Evolutionary conservation across 2,329 filamentous ascomycete genomes (phyloP).

Genomic region (Colletotrichum abscissum): DNA sequence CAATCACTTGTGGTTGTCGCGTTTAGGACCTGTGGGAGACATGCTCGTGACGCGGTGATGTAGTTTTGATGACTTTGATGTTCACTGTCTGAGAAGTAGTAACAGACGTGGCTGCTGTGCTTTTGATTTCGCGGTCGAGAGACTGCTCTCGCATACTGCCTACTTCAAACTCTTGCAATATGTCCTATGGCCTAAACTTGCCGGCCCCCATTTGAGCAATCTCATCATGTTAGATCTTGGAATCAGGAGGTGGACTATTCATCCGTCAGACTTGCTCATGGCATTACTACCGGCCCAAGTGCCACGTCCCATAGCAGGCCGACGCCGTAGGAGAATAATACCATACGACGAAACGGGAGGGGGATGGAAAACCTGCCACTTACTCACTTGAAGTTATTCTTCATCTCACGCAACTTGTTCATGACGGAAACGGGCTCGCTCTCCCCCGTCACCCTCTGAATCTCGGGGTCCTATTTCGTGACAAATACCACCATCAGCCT

Average conservation of each 20-base stretch:
- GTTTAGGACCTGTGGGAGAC: constrained; percentile 41
- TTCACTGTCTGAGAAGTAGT: not conserved
- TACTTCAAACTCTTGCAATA: not conserved
- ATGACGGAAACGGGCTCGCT: constrained; percentile 87
- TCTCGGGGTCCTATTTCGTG: constrained; percentile 74
- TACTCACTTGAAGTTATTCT: constrained; percentile 79
- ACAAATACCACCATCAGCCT: too few species aligned
- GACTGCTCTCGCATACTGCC: too few species aligned
- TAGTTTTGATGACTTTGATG: constrained; percentile 31
- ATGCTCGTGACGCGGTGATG: constrained; percentile 24
- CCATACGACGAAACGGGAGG: not conserved
- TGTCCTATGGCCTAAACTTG: not conserved
- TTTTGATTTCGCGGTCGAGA: not conserved
- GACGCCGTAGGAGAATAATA: not conserved
- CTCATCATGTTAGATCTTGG: constrained; percentile 44
- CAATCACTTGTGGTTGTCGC: constrained; percentile 37
- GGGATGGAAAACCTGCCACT: constrained; percentile 38
- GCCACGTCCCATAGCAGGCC: not conserved
- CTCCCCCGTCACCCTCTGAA: constrained; percentile 87
- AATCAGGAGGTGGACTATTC: constrained; percentile 43
- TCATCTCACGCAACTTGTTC: constrained; percentile 87
- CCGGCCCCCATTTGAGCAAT: not conserved
- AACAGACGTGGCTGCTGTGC: not conserved
- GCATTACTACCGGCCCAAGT: not conserved
- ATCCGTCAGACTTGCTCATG: not conserved